Evolutionary conservation across 1,139 yeast genomes (phyloP), one percentile per base, ranked within the genome.

Genomic region (Candida sanyaensis): DNA sequence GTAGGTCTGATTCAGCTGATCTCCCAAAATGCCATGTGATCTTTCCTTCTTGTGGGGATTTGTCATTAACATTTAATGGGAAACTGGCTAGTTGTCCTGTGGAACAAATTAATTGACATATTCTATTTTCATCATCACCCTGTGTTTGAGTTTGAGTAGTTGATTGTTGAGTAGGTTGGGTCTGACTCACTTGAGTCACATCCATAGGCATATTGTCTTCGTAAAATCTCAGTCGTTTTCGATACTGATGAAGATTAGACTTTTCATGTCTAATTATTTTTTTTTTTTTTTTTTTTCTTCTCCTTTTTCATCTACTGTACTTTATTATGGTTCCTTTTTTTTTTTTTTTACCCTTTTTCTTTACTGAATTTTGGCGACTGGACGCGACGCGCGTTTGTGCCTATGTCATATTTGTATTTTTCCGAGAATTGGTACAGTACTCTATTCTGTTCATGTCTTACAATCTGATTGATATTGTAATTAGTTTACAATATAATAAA

Each of bases 1-100:
- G 73, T 47, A 77, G 68, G 60, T 89, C 90, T 51, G 86, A 87
- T 49, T 88, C 86, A 13, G 62, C 62, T 51, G 86, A 82, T 51
- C 98, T 75, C 0, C 98, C 98, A 65, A 90, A 84, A 1, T 73
- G 62, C 97, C 97, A 92, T 38, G 71, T 75, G 50, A 71, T 76
- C 57, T 71, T 71, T 23, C 66, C 70, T 30, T 55, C 59, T 4
- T 28, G 36, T 12, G 63, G 60, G 45, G 66, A 63, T 17, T 68
- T 69, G 31, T 51, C 53, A 30, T 46, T 48, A 6, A 50, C 13
- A 54, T 50, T 60, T 53, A 72, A 53, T 50, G 80, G 86, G 44
- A 71, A 70, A 41, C 69, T 75, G 7, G 68, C 70, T 51, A 77
- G 71, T 57, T 82, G 85, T 1, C 88, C 88, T 0, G 84, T 75